A percentile compares a stretch with the other conserved stretches of the same genome.
These are phyloP conservation scores for Leishmania martiniquensis DNA, from an alignment of 208 protist species.

Conservation along the genomic window DNA sequence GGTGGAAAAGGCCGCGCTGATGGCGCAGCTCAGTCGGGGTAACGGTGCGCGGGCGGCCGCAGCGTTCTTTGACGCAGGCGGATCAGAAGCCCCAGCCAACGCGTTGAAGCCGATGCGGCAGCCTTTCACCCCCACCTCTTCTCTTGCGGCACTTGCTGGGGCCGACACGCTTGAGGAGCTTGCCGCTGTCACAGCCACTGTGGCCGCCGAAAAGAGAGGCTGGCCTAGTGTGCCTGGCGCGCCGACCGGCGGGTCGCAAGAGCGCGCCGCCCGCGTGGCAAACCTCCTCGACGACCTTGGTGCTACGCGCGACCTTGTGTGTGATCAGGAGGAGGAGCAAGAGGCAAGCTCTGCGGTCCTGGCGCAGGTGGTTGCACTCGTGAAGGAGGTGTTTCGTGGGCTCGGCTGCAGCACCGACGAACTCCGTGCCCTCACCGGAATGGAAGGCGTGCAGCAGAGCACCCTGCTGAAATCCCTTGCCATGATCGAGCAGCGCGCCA, in stretches of 20 bases:
- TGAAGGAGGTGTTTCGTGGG: slow-evolving; percentile 46
- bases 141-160: slow-evolving; percentile 11
- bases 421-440: slow-evolving; percentile 32
- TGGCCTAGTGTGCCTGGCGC: not conserved
- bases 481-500: slow-evolving; percentile 69
- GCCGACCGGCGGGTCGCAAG: not conserved
- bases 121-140: slow-evolving; percentile 8
- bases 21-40: slow-evolving; percentile 12
- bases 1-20: slow-evolving; percentile 25
- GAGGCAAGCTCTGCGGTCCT: slow-evolving; percentile 27
- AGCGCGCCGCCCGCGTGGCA: slow-evolving; percentile 8
- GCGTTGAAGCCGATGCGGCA: not conserved
- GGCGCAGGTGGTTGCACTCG: slow-evolving; percentile 31
- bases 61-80: not conserved
- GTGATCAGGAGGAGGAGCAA: slow-evolving; percentile 34
- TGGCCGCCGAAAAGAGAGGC: not conserved
- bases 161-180: slow-evolving; percentile 16
- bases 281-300: slow-evolving; percentile 32
- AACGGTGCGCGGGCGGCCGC: not conserved
- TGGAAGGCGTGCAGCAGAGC: slow-evolving; percentile 32
- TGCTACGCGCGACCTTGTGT: slow-evolving; percentile 21
- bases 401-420: slow-evolving; percentile 48
- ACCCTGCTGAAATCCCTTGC: slow-evolving; percentile 47
- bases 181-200: not conserved
- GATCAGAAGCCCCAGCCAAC: not conserved